Evolutionary conservation across 2,329 filamentous ascomycete genomes (phyloP).

Genomic region (Monilinia polystroma): DNA sequence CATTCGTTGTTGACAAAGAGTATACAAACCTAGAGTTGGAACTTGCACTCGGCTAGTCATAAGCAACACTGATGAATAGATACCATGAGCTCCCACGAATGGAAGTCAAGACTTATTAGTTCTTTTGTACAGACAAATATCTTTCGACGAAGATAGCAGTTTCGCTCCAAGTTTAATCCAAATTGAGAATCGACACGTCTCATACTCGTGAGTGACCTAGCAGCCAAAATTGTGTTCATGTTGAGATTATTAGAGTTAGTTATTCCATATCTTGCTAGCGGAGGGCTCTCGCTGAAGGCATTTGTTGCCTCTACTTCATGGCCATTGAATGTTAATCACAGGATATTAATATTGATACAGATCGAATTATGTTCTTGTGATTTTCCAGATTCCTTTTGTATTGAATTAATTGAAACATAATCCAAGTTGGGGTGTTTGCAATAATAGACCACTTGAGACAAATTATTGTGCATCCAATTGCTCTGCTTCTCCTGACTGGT

Average conservation of each 20-base stretch:
- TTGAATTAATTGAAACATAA: not conserved
- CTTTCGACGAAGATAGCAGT: not conserved
- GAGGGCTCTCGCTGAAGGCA: not conserved
- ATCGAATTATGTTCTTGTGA: not conserved
- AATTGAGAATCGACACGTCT: not conserved
- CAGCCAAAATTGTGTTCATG: not conserved
- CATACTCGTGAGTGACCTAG: not conserved
- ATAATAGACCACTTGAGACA: not conserved
- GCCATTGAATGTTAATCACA: not conserved
- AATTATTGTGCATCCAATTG: not conserved
- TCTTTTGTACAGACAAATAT: not conserved
- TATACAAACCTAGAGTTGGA: not conserved
- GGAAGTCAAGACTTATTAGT: not conserved
- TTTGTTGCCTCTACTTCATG: not conserved
- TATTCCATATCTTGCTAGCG: not conserved
- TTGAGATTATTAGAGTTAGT: not conserved
- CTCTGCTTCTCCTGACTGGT: not conserved
- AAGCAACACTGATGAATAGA: not conserved
- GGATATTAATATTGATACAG: not conserved
- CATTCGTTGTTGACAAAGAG: not conserved
- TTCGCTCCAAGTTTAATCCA: not conserved
- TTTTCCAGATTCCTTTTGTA: not conserved
- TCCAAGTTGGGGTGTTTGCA: too few species aligned
- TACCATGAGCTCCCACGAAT: not conserved
- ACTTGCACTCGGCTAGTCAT: not conserved